Evolutionary conservation across 805 yeast genomes (phyloP).

Genomic region (Barnettozyma wickerhamii): DNA sequence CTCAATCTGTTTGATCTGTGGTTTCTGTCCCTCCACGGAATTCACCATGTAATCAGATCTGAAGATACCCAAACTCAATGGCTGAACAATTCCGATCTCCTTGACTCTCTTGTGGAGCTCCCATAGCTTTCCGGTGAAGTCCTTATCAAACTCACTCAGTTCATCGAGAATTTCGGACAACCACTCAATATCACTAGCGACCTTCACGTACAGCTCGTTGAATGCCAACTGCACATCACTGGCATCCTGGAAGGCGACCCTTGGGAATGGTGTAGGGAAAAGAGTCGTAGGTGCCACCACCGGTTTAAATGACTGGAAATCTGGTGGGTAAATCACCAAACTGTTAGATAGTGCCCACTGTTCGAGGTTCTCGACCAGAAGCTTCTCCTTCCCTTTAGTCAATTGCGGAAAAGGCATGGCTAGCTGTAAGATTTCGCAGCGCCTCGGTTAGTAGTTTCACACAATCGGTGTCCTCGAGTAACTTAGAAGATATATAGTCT

Average conservation of each 20-base stretch:
- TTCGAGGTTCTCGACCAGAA: conserved; percentile 42
- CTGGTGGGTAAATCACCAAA: conserved; percentile 72
- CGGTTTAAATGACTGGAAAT: conserved; percentile 40
- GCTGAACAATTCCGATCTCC: conserved; percentile 50
- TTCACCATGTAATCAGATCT: conserved; percentile 87
- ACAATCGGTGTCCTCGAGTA: too few species aligned
- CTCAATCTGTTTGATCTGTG: conserved; percentile 83
- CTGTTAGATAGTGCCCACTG: conserved; percentile 85
- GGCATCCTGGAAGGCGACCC: conserved; percentile 60
- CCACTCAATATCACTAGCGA: conserved; percentile 62
- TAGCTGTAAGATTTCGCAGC: too few species aligned
- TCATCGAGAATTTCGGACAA: conserved; percentile 49
- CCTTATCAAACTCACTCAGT: conserved; percentile 56
- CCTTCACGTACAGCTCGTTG: conserved; percentile 69
- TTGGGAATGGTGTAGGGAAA: conserved; percentile 87
- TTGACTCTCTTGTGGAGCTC: conserved; percentile 49
- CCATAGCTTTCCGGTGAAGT: conserved; percentile 79
- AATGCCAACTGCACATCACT: conserved; percentile 58
- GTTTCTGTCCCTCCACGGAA: conserved; percentile 35
- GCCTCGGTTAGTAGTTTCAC: too few species aligned
- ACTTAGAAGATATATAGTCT: too few species aligned
- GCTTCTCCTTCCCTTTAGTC: conserved; percentile 22
- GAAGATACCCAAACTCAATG: conserved; percentile 75
- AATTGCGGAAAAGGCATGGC: conserved; percentile 26
- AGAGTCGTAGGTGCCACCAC: conserved; percentile 82